A percentile compares a stretch with the other conserved stretches of the same genome.
Evolutionary conservation across 768 basidiomycete genomes (phyloP).

Genomic region (Pholiota molesta): DNA sequence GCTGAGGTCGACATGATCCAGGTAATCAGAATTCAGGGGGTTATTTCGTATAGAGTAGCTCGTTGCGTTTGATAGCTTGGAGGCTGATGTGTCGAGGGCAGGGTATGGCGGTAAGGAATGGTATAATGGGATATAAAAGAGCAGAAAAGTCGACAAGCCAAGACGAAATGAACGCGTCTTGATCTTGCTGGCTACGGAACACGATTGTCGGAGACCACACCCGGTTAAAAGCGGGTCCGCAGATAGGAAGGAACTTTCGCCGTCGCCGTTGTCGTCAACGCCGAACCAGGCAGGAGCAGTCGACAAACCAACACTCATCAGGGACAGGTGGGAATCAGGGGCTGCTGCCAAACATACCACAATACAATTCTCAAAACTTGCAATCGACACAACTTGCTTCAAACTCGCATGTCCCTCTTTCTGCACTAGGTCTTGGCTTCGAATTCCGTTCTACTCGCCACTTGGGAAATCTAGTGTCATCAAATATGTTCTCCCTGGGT

Average conservation of each 20-base stretch:
- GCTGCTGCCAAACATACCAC: conserved; percentile 18
- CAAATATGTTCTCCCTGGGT: no score
- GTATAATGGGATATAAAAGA: conserved; percentile 28
- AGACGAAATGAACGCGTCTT: conserved; percentile 44
- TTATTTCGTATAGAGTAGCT: conserved; percentile 21
- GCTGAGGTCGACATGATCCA: conserved; percentile 52
- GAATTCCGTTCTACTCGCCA: background rate
- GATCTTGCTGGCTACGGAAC: conserved; percentile 29
- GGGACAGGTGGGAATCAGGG: conserved; percentile 21
- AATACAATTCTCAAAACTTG: background rate
- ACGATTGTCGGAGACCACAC: conserved; percentile 30
- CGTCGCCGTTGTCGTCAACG: conserved; percentile 42
- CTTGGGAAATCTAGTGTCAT: background rate
- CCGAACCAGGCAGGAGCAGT: conserved; percentile 24
- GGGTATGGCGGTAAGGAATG: conserved; percentile 21
- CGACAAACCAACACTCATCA: conserved; percentile 26
- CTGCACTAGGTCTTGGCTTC: no score
- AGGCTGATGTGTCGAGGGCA: conserved; percentile 10
- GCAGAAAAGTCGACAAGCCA: conserved; percentile 34
- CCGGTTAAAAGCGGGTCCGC: conserved; percentile 35
- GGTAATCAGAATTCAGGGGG: conserved; percentile 20
- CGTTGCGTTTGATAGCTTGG: conserved; percentile 21
- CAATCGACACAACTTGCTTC: background rate
- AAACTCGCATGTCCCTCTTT: background rate
- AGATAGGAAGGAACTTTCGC: conserved; percentile 29